A percentile compares a stretch with the other conserved stretches of the same genome.
These are phyloP conservation scores for Cicer judaicum DNA, from an alignment of 306 rosid genomes.

Conservation along the genomic window DNA sequence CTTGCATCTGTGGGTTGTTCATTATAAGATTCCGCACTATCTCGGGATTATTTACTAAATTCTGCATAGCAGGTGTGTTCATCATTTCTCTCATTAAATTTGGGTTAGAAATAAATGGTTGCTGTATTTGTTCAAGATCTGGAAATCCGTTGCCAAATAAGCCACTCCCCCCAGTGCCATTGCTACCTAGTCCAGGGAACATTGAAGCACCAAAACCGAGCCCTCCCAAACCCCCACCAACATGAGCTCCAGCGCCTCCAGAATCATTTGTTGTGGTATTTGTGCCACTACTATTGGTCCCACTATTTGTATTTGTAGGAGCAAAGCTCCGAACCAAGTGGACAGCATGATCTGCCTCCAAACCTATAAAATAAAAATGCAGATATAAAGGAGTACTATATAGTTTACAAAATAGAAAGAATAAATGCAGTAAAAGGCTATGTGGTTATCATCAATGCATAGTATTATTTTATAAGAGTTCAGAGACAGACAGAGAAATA, in stretches of 20 bases:
- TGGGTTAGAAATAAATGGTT: constrained; percentile 70
- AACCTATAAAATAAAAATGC: constrained; percentile 52
- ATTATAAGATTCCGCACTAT: constrained; percentile 74
- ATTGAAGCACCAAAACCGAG: constrained; percentile 60
- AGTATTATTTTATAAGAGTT: neutral
- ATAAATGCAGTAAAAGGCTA: constrained; percentile 23
- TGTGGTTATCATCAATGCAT: neutral
- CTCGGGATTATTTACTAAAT: constrained; percentile 71
- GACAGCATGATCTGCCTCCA: constrained; percentile 86
- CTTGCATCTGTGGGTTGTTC: constrained; percentile 92
- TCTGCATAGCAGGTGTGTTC: constrained; percentile 79
- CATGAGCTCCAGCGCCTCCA: constrained; percentile 57
- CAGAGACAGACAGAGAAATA: neutral
- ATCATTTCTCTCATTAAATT: constrained; percentile 74
- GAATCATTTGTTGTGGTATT: constrained; percentile 54
- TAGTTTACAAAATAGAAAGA: constrained; percentile 11
- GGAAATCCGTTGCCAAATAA: constrained; percentile 73
- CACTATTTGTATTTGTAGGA: constrained; percentile 55
- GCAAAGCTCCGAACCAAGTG: constrained; percentile 86
- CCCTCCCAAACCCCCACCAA: constrained; percentile 62
- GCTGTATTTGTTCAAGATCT: constrained; percentile 82
- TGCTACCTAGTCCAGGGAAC: constrained; percentile 66
- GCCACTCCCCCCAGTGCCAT: constrained; percentile 58
- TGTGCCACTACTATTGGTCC: constrained; percentile 52
- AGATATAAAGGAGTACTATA: neutral